Evolutionary conservation across 169 alveolate species (phyloP).

Genomic region (Eimeria maxima): DNA sequence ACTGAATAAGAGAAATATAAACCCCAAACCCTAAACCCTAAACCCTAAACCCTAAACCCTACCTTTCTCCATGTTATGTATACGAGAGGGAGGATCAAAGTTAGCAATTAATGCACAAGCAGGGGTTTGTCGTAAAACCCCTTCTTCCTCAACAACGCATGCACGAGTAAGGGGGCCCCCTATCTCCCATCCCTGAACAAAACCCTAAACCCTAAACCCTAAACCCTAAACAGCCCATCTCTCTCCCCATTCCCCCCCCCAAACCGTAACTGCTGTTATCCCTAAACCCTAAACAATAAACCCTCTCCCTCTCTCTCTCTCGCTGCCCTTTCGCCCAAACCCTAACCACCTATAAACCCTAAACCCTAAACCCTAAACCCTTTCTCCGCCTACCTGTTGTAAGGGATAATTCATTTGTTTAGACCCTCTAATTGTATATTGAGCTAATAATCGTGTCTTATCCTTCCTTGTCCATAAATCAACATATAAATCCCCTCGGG

Average conservation of each 20-base stretch:
- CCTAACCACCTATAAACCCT: constrained; percentile 16
- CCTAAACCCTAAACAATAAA: neutral
- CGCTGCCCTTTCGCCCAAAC: neutral
- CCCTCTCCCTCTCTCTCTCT: no score
- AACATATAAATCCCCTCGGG: no score
- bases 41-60: constrained; percentile 38
- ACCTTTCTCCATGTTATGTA: neutral
- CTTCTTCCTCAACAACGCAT: constrained; percentile 14
- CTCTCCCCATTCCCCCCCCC: neutral
- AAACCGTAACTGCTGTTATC: neutral
- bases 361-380: neutral
- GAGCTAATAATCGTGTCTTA: no score
- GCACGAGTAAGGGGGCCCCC: constrained; percentile 35
- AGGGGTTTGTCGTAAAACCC: constrained; percentile 7
- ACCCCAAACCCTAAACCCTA: constrained; percentile 38
- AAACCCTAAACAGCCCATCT: neutral
- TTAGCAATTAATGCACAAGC: constrained; percentile 39
- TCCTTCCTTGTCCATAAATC: no score
- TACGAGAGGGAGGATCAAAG: constrained; percentile 31
- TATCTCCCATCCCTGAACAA: constrained; percentile 6
- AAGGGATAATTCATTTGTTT: no score
- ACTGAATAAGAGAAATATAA: no score
- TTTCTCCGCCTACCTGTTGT: neutral
- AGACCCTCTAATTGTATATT: no score
- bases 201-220: constrained; percentile 2